phyloP scores from a whole-genome alignment of 768 basidiomycete genomes.

The Pisolithus sp. region DNA sequence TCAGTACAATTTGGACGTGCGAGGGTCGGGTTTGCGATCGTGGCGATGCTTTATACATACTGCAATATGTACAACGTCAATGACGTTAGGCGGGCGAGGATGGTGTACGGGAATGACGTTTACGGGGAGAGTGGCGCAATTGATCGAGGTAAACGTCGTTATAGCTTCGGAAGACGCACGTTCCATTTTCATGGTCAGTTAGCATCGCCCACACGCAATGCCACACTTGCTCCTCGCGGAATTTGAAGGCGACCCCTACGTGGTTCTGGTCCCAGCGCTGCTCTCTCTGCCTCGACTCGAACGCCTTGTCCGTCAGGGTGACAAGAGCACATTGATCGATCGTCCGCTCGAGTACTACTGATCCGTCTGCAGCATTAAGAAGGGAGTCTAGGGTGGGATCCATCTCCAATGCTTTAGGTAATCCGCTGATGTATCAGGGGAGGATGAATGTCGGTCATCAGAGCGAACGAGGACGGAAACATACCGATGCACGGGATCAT shows the following conservation, averaged over 20 bases:
- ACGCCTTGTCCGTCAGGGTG: constrained; percentile 54
- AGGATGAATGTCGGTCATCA: background rate
- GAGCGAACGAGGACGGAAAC: background rate
- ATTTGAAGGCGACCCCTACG: constrained; percentile 47
- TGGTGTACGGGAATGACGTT: constrained; percentile 21
- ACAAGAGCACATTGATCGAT: constrained; percentile 49
- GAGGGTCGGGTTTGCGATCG: no score
- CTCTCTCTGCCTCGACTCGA: constrained; percentile 31
- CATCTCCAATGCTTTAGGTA: constrained; percentile 58
- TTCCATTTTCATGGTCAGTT: constrained; percentile 43
- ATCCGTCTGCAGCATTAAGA: constrained; percentile 34
- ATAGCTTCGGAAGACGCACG: constrained; percentile 50
- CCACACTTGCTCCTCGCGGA: constrained; percentile 43
- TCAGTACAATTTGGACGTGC: no score
- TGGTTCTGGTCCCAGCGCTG: constrained; percentile 33
- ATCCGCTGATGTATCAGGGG: constrained; percentile 26
- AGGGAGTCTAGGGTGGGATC: constrained; percentile 34
- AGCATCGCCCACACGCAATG: constrained; percentile 63
- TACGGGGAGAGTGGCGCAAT: constrained; percentile 37
- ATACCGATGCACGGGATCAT: constrained; percentile 45
- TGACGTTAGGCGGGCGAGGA: constrained; percentile 18
- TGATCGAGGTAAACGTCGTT: constrained; percentile 52
- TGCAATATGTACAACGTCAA: constrained; percentile 11
- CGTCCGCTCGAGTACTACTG: constrained; percentile 31
- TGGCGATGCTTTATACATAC: no score